Base-by-base conservation (phyloP, 2,329 filamentous ascomycete genomes). In the Phialophora verrucosa region DNA sequence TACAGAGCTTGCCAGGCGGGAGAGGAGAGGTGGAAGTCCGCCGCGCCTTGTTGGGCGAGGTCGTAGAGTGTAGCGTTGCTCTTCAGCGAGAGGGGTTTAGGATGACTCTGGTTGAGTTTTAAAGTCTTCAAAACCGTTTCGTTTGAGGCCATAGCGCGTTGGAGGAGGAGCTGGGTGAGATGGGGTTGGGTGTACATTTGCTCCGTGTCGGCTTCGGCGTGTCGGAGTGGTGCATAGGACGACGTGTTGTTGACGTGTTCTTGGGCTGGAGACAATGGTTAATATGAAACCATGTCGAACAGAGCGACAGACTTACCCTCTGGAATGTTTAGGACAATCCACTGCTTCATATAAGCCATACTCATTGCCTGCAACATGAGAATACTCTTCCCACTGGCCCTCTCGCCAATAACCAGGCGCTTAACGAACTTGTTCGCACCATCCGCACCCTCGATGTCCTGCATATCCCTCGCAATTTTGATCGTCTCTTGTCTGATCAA, bases 251-350 rank as follows among this genome's bases (percentile, higher is more conserved):
- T 91, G 70, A 90, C 89, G 56, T 97, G 82, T 63, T 97, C 93
- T 75, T 93, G 89, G 62, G 88, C 94, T 92, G 72, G 31, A 68
- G 53, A 32, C 25, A 59, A 47, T 6, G 27, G 14, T 55, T 17
- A 42, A 29, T 29, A 20, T 49, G n/a, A 35, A 5, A 38, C 10
- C 27, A n/a, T 31, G 38, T 38, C n/a, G 27, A 56, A 62, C 76
- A 62, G 75, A 35, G 54, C 42, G 23, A 31, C 47, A n/a, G 4
- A 74, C 84, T 73, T 83, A 96, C 93, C 91, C 81, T 99, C 93
- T 44, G 95, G 93, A 59, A 98, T 85, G 75, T 91, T 90, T 65
- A 99, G 84, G 55, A 98, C 93, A 53, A 97, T 84, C 92, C 93
- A 98, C 31, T 90, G 85, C 77, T 92, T 92, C 74, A 93, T 77